Evolutionary conservation across 2,329 filamentous ascomycete genomes (phyloP), one percentile per base, ranked within the genome.

Genomic region (Phyllachora maydis): DNA sequence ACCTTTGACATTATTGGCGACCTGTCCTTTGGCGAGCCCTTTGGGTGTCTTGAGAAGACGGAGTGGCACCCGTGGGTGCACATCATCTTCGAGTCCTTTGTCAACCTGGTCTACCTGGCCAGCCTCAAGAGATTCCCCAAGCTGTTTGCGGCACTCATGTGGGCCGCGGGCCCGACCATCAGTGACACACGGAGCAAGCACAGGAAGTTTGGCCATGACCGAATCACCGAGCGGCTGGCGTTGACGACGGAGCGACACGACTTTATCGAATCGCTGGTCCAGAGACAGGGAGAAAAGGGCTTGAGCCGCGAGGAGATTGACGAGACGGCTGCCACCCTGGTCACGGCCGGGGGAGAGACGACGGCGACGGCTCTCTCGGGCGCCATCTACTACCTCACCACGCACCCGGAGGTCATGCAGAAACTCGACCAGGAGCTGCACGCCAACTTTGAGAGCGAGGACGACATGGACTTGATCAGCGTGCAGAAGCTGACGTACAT

Each of bases 281-380:
- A 16, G 14, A 23, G 12, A 11, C 9, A 23, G 6, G 21, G 14
- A 4, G 21, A 17, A 19, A 18, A 24, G 23, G 23, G 13, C 15
- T 11, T 37, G 27, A 28, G 19, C 1, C 19, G 10, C 10, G 11
- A 18, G 0, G 31, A 38, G 20, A 31, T 40, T 11, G 23, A 16
- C 3, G 11, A 26, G 7, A 37, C 35, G 11, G 28, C 30, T 6
- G 22, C 28, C 8, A 6, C 42, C 4, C 25, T 50, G 7, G 40
- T 59, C 11, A 31, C 52, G 4, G 56, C 54, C 1, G 56, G 57
- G 2, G 52, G 49, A 4, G 57, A 62, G 32, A 63, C 57, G 2
- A 58, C 55, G 1, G 52, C 56, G 0, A 57, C 54, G 1, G 38
- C 51, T 3, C 39, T 60, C 11, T 32, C 42, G 28, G 34, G 47